phyloP scores from a whole-genome alignment of 2,329 filamentous ascomycete genomes.

The Aspergillus sp. region DNA sequence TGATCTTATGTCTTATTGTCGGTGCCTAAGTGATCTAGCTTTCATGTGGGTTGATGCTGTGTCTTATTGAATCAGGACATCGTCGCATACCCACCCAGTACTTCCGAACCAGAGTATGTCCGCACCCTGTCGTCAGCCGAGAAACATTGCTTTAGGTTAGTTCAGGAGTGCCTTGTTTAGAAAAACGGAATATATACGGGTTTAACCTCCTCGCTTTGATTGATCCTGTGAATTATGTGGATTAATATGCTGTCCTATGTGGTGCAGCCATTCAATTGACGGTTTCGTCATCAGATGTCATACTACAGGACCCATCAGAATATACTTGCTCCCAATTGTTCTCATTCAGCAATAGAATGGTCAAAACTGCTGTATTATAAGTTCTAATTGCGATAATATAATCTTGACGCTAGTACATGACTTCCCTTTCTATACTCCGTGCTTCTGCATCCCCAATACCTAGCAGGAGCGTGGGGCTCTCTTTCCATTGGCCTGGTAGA shows the following conservation, averaged over 20 bases:
- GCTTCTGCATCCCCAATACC: too few relatives aligned
- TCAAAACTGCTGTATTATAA: too few relatives aligned
- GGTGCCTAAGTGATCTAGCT: neutral
- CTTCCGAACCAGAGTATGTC: neutral
- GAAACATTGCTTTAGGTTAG: neutral
- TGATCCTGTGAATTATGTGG: neutral
- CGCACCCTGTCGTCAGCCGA: slow-evolving; percentile 6
- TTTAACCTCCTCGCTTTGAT: neutral
- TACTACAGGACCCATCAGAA: neutral
- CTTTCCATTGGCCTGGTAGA: too few relatives aligned
- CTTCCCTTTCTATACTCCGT: too few relatives aligned
- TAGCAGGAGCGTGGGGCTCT: too few relatives aligned
- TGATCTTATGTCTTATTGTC: neutral
- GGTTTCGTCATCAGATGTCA: slow-evolving; percentile 6
- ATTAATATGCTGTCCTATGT: neutral
- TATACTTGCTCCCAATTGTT: neutral
- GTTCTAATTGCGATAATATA: too few relatives aligned
- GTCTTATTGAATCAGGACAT: neutral
- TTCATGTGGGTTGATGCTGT: neutral
- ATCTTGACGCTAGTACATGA: too few relatives aligned
- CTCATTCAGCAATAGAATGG: neutral
- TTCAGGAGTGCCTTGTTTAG: neutral
- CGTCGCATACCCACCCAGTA: neutral
- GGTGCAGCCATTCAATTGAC: neutral
- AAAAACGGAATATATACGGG: neutral